These are phyloP conservation scores for Draba incana DNA, from an alignment of 345 rosid genomes.

Conservation along the genomic window DNA sequence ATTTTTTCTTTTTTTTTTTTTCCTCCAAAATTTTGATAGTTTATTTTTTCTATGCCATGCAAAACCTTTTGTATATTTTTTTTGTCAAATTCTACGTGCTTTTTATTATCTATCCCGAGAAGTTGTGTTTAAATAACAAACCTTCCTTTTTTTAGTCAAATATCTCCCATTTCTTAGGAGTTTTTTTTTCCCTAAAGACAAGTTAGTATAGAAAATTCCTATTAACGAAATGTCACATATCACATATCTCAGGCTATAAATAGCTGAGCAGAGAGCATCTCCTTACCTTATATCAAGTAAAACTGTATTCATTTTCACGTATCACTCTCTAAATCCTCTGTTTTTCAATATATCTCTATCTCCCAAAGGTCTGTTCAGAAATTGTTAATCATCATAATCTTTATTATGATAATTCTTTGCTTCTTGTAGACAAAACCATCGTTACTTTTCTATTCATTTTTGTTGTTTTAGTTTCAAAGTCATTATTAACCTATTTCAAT, in stretches of 20 bases:
- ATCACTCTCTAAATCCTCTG: slow-evolving; percentile 15
- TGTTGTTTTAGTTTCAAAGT: background rate
- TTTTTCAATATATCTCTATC: background rate
- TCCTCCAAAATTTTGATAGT: background rate
- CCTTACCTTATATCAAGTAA: slow-evolving; percentile 9
- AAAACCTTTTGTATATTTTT: background rate
- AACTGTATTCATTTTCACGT: slow-evolving; percentile 17
- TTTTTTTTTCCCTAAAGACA: background rate
- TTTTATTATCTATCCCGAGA: background rate
- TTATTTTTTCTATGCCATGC: slow-evolving; percentile 5
- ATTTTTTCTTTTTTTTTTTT: background rate
- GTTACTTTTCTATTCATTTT: background rate
- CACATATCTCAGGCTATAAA: slow-evolving; percentile 20
- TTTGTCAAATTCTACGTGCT: background rate
- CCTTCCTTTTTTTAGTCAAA: background rate
- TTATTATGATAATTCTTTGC: background rate
- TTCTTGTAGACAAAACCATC: background rate
- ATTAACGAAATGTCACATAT: slow-evolving; percentile 9
- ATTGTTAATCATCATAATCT: slow-evolving; percentile 1
- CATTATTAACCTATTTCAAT: background rate
- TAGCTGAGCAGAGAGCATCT: slow-evolving; percentile 20
- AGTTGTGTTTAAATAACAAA: slow-evolving; percentile 18
- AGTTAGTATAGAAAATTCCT: slow-evolving; percentile 23
- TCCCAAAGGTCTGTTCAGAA: slow-evolving; percentile 18
- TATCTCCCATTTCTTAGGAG: slow-evolving; percentile 12